Evolutionary conservation across 306 rosid genomes (phyloP).

Genomic region (Mimosa bimucronata): DNA sequence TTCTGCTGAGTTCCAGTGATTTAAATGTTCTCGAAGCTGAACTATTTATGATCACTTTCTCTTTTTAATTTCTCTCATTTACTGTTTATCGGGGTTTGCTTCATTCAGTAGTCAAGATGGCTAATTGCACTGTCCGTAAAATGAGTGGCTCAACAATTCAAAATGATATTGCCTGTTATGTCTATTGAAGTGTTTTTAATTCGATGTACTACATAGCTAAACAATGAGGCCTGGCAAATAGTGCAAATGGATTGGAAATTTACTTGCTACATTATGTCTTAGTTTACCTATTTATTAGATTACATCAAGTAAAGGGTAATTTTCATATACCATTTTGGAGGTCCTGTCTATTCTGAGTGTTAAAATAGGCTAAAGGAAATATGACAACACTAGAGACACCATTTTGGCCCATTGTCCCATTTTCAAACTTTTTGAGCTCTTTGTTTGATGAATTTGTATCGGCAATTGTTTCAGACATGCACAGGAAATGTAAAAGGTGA

Average conservation of each 20-base stretch:
- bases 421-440: conserved; percentile 16
- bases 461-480: conserved; percentile 42
- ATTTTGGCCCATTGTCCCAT: not conserved
- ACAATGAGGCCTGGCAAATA: not conserved
- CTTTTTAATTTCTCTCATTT: not conserved
- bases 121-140: no score
- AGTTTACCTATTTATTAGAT: conserved; percentile 5
- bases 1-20: not conserved
- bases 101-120: not conserved
- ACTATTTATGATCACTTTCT: not conserved
- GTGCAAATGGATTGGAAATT: not conserved
- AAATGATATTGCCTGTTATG: not conserved
- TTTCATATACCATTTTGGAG: not conserved
- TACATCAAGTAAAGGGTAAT: not conserved
- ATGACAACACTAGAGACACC: not conserved
- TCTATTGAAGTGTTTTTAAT: not conserved
- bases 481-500: conserved; percentile 42
- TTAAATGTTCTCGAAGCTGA: not conserved
- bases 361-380: not conserved
- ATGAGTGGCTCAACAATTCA: not conserved
- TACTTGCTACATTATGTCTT: not conserved
- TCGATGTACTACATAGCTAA: not conserved
- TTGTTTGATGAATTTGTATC: conserved; percentile 22
- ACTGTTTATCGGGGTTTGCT: not conserved
- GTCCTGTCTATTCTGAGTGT: not conserved